Percentiles rank a stretch among this genome's conserved stretches.
phyloP scores from a whole-genome alignment of 306 rosid genomes.

The Prosopis cineraria region DNA sequence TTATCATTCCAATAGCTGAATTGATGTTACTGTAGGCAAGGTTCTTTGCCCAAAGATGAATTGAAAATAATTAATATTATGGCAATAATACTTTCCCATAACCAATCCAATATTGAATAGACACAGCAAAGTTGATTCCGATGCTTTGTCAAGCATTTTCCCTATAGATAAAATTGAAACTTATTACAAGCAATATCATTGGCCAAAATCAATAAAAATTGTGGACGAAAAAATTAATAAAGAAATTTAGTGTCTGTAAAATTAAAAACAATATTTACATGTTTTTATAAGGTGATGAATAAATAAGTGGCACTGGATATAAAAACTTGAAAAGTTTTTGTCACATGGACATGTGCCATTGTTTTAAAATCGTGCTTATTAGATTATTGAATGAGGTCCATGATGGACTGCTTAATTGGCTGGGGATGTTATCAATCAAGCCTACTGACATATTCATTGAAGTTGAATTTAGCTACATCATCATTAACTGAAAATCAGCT shows the following conservation, averaged over 20 bases:
- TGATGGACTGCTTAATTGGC: background rate
- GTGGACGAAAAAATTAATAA: background rate
- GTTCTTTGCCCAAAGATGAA: conserved; percentile 75
- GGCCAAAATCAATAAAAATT: conserved; percentile 6
- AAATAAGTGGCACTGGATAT: background rate
- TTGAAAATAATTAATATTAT: conserved; percentile 71
- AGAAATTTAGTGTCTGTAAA: background rate
- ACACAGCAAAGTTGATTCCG: conserved; percentile 56
- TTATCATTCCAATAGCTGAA: conserved; percentile 62
- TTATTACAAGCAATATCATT: conserved; percentile 20
- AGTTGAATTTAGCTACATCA: too few relatives aligned
- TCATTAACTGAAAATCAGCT: too few relatives aligned
- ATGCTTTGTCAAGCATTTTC: conserved; percentile 65
- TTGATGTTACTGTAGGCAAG: conserved; percentile 74
- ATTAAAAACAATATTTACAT: too few relatives aligned
- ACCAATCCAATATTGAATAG: conserved; percentile 64
- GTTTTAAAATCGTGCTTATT: background rate
- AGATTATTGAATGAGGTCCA: background rate
- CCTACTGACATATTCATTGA: too few relatives aligned
- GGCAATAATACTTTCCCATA: conserved; percentile 75
- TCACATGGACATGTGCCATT: conserved; percentile 1
- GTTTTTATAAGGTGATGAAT: background rate
- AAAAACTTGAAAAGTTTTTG: background rate
- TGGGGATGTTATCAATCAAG: too few relatives aligned
- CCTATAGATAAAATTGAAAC: too few relatives aligned